Conservation (phyloP, 139 green algal genomes). For the Eudorina sp. region DNA sequence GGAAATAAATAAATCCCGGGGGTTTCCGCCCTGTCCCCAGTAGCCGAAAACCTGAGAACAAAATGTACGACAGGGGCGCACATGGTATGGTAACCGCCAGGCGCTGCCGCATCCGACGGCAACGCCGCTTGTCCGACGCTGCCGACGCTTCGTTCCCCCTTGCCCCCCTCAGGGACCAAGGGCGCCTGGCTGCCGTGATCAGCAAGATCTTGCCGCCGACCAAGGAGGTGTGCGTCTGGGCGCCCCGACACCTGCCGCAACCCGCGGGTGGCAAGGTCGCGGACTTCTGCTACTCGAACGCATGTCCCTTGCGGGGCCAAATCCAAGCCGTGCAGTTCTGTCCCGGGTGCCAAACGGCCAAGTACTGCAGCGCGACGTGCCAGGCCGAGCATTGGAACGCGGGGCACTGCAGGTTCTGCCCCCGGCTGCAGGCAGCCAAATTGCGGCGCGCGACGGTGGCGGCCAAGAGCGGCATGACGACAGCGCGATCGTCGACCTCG, state of each 20-base stretch:
- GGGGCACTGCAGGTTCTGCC: slow-evolving; percentile 35
- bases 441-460: not conserved
- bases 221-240: not conserved
- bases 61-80: too few relatives aligned
- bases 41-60: too few relatives aligned
- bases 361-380: slow-evolving; percentile 27
- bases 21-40: too few relatives aligned
- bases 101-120: too few relatives aligned
- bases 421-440: not conserved
- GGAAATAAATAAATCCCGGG: too few relatives aligned
- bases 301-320: not conserved
- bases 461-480: not conserved
- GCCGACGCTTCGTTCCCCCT: too few relatives aligned
- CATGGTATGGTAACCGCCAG: too few relatives aligned
- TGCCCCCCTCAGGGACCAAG: not conserved
- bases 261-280: not conserved
- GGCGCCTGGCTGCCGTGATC: not conserved
- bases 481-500: not conserved
- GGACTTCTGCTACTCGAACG: slow-evolving; percentile 30
- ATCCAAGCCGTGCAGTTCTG: not conserved
- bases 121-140: too few relatives aligned
- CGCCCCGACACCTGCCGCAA: not conserved
- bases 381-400: slow-evolving; percentile 25
- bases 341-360: not conserved
- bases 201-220: not conserved